Evolutionary conservation across 306 rosid species (phyloP).

Genomic region (Erythrophleum fordii): DNA sequence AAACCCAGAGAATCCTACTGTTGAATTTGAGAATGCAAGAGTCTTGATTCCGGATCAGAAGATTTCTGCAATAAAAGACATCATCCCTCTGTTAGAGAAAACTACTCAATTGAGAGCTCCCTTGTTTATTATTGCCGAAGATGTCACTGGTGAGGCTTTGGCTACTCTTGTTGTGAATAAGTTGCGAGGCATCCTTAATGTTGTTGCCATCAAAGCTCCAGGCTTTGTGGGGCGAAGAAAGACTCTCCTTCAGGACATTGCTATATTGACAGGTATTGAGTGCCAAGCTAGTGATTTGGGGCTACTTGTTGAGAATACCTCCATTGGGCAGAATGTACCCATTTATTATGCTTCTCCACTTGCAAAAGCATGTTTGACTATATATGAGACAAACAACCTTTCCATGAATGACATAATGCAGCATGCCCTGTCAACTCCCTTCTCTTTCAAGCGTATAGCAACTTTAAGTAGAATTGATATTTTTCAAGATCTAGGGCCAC

Average conservation of each 20-base stretch:
- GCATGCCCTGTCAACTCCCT: constrained; percentile 69
- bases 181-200: constrained; percentile 91
- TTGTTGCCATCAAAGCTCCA: constrained; percentile 98
- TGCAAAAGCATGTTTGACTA: constrained; percentile 63
- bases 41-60: constrained; percentile 93
- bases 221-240: constrained; percentile 92
- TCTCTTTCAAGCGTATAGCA: constrained; percentile 61
- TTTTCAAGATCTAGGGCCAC: constrained; percentile 71
- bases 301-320: constrained; percentile 72
- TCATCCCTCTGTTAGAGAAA: constrained; percentile 90
- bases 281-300: constrained; percentile 90
- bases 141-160: constrained; percentile 96
- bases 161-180: constrained; percentile 99
- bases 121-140: constrained; percentile 86
- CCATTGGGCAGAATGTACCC: constrained; percentile 80
- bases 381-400: constrained; percentile 67
- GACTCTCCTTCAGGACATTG: constrained; percentile 95
- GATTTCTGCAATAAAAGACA: constrained; percentile 92
- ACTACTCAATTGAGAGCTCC: constrained; percentile 98
- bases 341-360: constrained; percentile 74
- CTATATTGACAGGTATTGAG: constrained; percentile 95
- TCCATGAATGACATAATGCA: constrained; percentile 73
- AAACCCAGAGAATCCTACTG: constrained; percentile 81
- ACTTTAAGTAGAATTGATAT: constrained; percentile 62
- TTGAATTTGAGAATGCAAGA: constrained; percentile 93